Conservation (phyloP, 2,329 filamentous ascomycete genomes). For the Corynespora cassiicola region DNA sequence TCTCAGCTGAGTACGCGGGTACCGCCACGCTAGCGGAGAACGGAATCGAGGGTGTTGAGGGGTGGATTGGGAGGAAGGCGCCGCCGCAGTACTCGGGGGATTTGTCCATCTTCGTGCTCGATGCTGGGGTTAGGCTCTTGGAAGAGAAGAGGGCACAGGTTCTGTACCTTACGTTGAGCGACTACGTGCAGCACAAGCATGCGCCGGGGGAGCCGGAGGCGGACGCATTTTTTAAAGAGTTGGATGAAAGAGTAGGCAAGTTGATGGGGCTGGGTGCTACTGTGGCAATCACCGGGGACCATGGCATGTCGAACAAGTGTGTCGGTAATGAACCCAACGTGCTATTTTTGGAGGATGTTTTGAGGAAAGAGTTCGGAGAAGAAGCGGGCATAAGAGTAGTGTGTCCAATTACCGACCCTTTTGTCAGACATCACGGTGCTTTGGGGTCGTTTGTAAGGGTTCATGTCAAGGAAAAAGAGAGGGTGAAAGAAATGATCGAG, state of each 20-base stretch:
- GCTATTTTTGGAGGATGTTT: slow-evolving; percentile 48
- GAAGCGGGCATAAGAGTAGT: slow-evolving; percentile 47
- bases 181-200: slow-evolving; percentile 55
- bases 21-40: slow-evolving; percentile 39
- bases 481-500: slow-evolving; percentile 36
- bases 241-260: slow-evolving; percentile 43
- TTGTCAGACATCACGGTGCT: slow-evolving; percentile 53
- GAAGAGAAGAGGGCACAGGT: slow-evolving; percentile 48
- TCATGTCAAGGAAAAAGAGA: slow-evolving; percentile 33
- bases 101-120: slow-evolving; percentile 53
- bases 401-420: slow-evolving; percentile 54
- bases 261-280: slow-evolving; percentile 43
- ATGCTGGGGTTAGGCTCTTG: slow-evolving; percentile 52
- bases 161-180: slow-evolving; percentile 53
- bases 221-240: slow-evolving; percentile 44
- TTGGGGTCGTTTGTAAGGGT: slow-evolving; percentile 52
- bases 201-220: slow-evolving; percentile 45
- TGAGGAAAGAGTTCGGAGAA: slow-evolving; percentile 39
- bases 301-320: slow-evolving; percentile 53
- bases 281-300: slow-evolving; percentile 51
- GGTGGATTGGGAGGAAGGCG: slow-evolving; percentile 45
- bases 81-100: slow-evolving; percentile 53
- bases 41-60: slow-evolving; percentile 44
- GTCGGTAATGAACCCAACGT: slow-evolving; percentile 42
- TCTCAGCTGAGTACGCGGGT: slow-evolving; percentile 45